Conservation (phyloP, 2,329 filamentous ascomycete species). For the Sphaerulina populicola region DNA sequence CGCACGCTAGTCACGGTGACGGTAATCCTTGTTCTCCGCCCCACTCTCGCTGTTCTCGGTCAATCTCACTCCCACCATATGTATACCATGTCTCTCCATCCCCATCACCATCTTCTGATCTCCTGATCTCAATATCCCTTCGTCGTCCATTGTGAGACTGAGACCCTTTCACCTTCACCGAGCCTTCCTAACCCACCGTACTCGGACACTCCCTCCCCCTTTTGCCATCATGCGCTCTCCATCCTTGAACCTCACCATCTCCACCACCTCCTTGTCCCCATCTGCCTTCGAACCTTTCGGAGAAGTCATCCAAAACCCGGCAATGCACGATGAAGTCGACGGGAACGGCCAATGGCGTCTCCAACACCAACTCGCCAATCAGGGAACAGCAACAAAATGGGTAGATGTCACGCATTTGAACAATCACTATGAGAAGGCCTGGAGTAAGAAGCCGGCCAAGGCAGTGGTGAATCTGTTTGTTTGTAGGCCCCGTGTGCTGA, state of each 20-base stretch:
- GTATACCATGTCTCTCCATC: neutral
- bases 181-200: slow-evolving; percentile 35
- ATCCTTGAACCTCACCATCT: neutral
- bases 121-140: no score
- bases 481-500: slow-evolving; percentile 58
- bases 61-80: slow-evolving; percentile 1
- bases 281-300: slow-evolving; percentile 70
- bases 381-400: slow-evolving; percentile 83
- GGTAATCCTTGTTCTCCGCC: neutral
- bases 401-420: slow-evolving; percentile 64
- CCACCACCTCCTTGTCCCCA: slow-evolving; percentile 29
- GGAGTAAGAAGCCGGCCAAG: slow-evolving; percentile 49
- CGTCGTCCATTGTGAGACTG: no score
- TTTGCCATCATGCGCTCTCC: slow-evolving; percentile 3
- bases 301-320: slow-evolving; percentile 64
- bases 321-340: slow-evolving; percentile 37
- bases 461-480: slow-evolving; percentile 83
- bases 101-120: no score
- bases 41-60: slow-evolving; percentile 6
- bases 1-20: neutral
- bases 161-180: no score
- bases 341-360: slow-evolving; percentile 24
- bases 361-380: slow-evolving; percentile 60
- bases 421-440: slow-evolving; percentile 61
- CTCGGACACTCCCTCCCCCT: neutral